Evolutionary conservation across 2,329 filamentous ascomycete species (phyloP), one percentile per base, ranked within the genome.

Genomic region (Ceratocystis colombiana): DNA sequence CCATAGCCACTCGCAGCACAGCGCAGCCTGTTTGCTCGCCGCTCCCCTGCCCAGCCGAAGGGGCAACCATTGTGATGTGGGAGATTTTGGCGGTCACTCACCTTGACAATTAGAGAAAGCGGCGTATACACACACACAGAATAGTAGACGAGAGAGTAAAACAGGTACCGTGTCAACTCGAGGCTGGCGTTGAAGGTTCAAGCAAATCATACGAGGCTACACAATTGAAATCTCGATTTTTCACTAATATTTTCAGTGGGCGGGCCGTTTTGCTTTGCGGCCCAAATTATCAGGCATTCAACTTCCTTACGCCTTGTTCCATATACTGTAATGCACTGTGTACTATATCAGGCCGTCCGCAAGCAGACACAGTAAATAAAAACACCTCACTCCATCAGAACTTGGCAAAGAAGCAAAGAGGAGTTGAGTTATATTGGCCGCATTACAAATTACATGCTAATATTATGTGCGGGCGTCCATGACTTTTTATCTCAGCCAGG

Each of bases 221-320:
- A 22, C 7, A 25, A 4, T 50, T 20, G 53, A 28, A 33, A 33
- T 25, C 53, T 22, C 12, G 28, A 57, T 7, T 57, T 57, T 57
- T 57, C 53, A 33, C 22, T 1, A 33, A 57, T 57, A 57, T 57
- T 57, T 57, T 57, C 25, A 17, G 53, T 57, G 53, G 53, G 53
- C 53, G 22, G 53, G 28, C 22, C 53, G 53, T 15, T 28, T 33
- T 57, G 53, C 15, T 17, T 57, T 25, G 53, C 25, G 17, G 53
- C 53, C 53, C 53, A 57, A 57, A 57, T 57, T 57, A 25, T 57
- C 22, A 57, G 53, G 53, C 53, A 57, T 28, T 33, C 15, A 57
- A 17, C 53, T 30, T 28, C 17, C 22, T 17, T 57, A n/a, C 2
- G 37, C 37, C 37, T 15, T 41, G 37, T 41, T 3, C 12, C 12